Base-by-base conservation (phyloP, 441 rosid genomes). In the Eutrema salsugineum region DNA sequence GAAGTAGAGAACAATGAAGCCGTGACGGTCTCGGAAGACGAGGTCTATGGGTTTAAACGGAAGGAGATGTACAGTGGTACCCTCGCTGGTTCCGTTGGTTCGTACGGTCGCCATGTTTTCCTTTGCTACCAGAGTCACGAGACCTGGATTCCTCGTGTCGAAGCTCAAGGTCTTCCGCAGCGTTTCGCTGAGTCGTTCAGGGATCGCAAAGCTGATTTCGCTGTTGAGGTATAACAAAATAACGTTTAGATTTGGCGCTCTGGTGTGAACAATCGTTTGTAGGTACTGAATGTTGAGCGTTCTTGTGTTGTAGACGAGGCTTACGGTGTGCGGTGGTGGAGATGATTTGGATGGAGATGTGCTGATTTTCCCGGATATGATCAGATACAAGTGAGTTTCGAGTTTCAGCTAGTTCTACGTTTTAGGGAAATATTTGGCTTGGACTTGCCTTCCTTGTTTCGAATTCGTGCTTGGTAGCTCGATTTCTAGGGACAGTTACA, bases 361-460 rank as follows among this genome's bases (percentile, higher is more conserved):
- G 68, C 79, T 94, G 88, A 77, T 89, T 71, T 94, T 94, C 78
- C 99, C 97, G 24, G 98, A 92, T 11, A 89, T 92, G 98, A 79
- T 92, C 69, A 88, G 81, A 83, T 94, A 89, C 90, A 88, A 86
- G 99, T 94, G 43, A 83, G 91, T 70, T 19, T 58, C 5, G 33
- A 36, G 47, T 19, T 49, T 46, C 57, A 7, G 54, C 59, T 33
- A 35, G 10, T 22, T 28, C 24, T 47, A 16, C 5, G 3, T 14
- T 63, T 22, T n/a, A 32, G 14, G 19, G 32, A 50, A 14, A 5
- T 1, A 1, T 17, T 16, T 40, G 53, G 36, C 1, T 38, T 14
- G 49, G 60, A 15, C 0, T 39, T 51, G 49, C 39, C 11, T 57
- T 33, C 15, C 5, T 68, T 20, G 35, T 44, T 46, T 69, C 8